A percentile compares a stretch with the other conserved stretches of the same genome.
phyloP scores from a whole-genome alignment of 192 early-diverging fungal species.

The Helicostylum pulchrum region DNA sequence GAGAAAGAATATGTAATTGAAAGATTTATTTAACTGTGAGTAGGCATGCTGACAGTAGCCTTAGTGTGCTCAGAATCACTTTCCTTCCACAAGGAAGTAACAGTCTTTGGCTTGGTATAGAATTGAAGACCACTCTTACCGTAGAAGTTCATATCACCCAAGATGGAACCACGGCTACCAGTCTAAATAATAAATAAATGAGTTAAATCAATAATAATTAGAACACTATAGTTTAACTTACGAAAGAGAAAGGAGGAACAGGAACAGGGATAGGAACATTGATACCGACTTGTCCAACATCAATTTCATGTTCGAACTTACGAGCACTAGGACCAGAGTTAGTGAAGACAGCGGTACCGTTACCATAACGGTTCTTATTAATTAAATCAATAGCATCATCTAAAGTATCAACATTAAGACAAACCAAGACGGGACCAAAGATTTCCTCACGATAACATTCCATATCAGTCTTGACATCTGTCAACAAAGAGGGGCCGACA shows the following conservation, averaged over 20 bases:
- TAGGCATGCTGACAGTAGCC: constrained; percentile 90
- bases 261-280: constrained; percentile 95
- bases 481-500: constrained; percentile 89
- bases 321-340: constrained; percentile 84
- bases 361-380: constrained; percentile 89
- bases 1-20: background rate
- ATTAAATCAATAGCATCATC: constrained; percentile 90
- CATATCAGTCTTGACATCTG: constrained; percentile 74
- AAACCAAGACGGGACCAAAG: constrained; percentile 91
- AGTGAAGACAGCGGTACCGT: constrained; percentile 86
- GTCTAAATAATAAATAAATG: constrained; percentile 41
- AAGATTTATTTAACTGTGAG: constrained; percentile 46
- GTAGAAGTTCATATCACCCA: constrained; percentile 95
- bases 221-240: constrained; percentile 10
- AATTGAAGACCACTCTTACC: constrained; percentile 75
- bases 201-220: background rate
- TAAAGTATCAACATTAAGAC: constrained; percentile 76
- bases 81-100: constrained; percentile 90
- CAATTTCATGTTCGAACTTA: constrained; percentile 84
- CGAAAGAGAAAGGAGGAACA: constrained; percentile 93
- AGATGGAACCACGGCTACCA: constrained; percentile 83
- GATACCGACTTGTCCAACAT: constrained; percentile 90
- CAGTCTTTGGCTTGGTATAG: constrained; percentile 91
- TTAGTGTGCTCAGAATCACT: constrained; percentile 69
- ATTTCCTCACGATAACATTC: constrained; percentile 92